Base-by-base conservation (phyloP, 371 early-diverging fungal genomes). In the Lichtheimia corymbifera region DNA sequence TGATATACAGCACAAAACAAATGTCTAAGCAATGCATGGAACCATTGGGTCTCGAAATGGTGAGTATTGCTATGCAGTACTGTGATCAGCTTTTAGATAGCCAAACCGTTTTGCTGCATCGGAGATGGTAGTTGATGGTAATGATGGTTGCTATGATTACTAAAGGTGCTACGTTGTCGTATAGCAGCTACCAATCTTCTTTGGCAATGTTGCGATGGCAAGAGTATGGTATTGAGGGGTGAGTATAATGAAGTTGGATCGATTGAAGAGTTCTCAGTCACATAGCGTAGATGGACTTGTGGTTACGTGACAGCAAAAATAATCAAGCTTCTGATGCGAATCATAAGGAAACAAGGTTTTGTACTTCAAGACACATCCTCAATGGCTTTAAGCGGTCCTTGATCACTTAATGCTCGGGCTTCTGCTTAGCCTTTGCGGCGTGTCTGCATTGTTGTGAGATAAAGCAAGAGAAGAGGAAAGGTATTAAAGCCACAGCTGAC, bases 21-120 rank as follows among this genome's bases (percentile, higher is more conserved):
- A 4, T 95, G 83, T 0, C 97, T 95, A 12, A 94, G 67, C 9
- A 95, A 77, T 0, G 93, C 93, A 70, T 96, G 95, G 53, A 96
- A 83, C 97, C 95, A 95, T 52, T 90, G 89, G n/a, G 84, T 85
- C 44, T 86, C 78, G 42, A 81, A 80, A 57, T 88, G 84, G 52
- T 81, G 81, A 60, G 84, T 86, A 69, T 83, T 82, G 55, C 80
- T 88, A 64, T 78, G 86, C 51, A 88, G 74, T 59, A 70, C 73
- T 15, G 71, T 74, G 24, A 86, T 80, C 56, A 86, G 65, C 42
- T 81, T 72, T 59, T 82, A 73, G 64, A 88, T 80, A 1, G 86
- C 85, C 15, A 68, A 60, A n/a, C 70, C 73, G 57, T 88, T 84
- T 62, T 86, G 84, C 15, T 74, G 74, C 1, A 82, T 76, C 30